A percentile compares a stretch with the other conserved stretches of the same genome.
These are phyloP conservation scores for Aspergillus pseudotamarii DNA, from an alignment of 2,329 filamentous ascomycete genomes.

Conservation along the genomic window DNA sequence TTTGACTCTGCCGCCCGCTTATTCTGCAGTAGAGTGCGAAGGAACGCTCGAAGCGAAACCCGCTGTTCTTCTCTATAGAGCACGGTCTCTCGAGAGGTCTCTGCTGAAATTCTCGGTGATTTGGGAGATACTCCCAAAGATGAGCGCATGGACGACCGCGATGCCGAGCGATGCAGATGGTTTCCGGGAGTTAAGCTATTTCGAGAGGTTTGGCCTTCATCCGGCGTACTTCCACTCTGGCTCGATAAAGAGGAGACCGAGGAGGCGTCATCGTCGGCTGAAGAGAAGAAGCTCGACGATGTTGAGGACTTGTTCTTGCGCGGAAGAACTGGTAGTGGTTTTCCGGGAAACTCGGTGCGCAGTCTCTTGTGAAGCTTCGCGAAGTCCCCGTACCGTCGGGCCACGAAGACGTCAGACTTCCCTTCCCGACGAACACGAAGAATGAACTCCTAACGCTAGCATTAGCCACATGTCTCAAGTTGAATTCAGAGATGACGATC, in stretches of 20 bases:
- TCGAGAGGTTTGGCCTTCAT: conserved; percentile 38
- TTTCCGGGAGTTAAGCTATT: conserved; percentile 32
- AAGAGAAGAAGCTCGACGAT: conserved; percentile 61
- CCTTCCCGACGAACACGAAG: conserved; percentile 80
- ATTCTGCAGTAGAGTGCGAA: conserved; percentile 84
- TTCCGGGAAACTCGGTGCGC: conserved; percentile 84
- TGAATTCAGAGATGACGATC: neutral
- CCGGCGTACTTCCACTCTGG: conserved; percentile 53
- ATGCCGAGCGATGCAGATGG: conserved; percentile 30
- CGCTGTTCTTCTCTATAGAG: conserved; percentile 87
- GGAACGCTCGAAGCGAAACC: conserved; percentile 85
- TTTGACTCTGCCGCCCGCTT: conserved; percentile 79
- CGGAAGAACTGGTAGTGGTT: conserved; percentile 81
- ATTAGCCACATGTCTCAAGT: conserved; percentile 9
- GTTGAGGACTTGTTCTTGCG: conserved; percentile 88
- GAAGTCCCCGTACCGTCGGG: conserved; percentile 88
- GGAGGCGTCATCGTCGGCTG: conserved; percentile 69
- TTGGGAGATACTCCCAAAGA: conserved; percentile 24
- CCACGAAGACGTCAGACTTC: conserved; percentile 76
- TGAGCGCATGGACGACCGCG: conserved; percentile 32
- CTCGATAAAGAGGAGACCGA: conserved; percentile 83
- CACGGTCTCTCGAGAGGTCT: conserved; percentile 52
- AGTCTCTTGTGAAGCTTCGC: conserved; percentile 75
- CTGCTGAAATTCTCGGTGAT: conserved; percentile 42
- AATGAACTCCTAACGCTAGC: conserved; percentile 73